Evolutionary conservation across 768 basidiomycete species (phyloP).

Genomic region (Paxillus ammoniavirescens): DNA sequence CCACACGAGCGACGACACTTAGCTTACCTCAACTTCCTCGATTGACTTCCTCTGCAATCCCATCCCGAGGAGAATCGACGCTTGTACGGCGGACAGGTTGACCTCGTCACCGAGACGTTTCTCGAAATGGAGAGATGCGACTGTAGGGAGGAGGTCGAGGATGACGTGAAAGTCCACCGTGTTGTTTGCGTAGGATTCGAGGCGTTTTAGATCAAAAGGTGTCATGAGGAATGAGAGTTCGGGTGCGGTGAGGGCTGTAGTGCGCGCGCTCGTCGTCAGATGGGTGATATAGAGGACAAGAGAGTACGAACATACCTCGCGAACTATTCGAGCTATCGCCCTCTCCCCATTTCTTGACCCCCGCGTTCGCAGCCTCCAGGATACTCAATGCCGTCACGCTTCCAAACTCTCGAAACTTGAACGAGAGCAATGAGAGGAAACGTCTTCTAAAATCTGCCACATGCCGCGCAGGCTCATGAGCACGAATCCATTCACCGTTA

Average conservation of each 20-base stretch:
- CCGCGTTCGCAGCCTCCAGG: conserved; percentile 78
- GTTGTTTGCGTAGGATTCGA: conserved; percentile 94
- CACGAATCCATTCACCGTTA: too few relatives aligned
- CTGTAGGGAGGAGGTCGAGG: conserved; percentile 82
- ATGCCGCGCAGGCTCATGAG: background rate
- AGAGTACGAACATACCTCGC: conserved; percentile 34
- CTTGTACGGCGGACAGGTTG: conserved; percentile 83
- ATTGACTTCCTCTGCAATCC: conserved; percentile 87
- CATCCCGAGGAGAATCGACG: conserved; percentile 84
- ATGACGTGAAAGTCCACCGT: conserved; percentile 97
- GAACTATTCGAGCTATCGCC: conserved; percentile 25
- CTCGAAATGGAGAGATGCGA: conserved; percentile 86
- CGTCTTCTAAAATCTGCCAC: conserved; percentile 86
- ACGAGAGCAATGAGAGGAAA: conserved; percentile 87
- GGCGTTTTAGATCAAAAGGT: conserved; percentile 93
- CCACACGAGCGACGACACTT: background rate
- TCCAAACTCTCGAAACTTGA: conserved; percentile 92
- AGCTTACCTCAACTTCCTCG: conserved; percentile 81
- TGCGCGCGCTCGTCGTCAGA: conserved; percentile 27
- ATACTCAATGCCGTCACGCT: conserved; percentile 85
- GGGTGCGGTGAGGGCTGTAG: conserved; percentile 25
- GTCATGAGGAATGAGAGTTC: conserved; percentile 69
- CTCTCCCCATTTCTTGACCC: conserved; percentile 45
- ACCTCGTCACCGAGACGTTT: conserved; percentile 63
- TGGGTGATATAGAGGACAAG: background rate